Evolutionary conservation across 176 grass and related monocot species (phyloP), one percentile per base, ranked within the genome.

Genomic region (Zea luxurians): DNA sequence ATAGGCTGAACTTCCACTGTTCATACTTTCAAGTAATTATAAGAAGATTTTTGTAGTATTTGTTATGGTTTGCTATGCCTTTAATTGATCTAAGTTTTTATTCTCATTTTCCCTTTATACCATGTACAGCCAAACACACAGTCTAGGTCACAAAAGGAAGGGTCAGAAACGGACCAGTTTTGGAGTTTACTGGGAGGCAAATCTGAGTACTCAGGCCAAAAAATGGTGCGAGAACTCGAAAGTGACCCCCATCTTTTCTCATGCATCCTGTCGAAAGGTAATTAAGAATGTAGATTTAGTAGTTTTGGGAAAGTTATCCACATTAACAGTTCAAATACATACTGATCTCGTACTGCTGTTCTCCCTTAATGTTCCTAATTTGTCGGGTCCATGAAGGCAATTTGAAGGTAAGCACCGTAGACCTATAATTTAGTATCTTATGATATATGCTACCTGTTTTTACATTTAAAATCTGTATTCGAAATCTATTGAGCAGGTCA

Each of bases 151-250:
- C 93, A 93, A 70, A 97, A 89, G 78, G 93, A 97, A 85, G 93
- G 90, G 47, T 86, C 86, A 85, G 90, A 97, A 87, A 93, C 81
- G 34, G 90, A 97, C 43, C 90, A 91, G 17, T 97, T 97, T 83
- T 97, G 93, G 93, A 93, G 78, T 58, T 83, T 97, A 68, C 84
- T 97, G 57, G 93, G 90, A 49, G 88, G 90, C 60, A 97, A 91
- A 91, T 76, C 81, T 60, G 93, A 97, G 78, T 97, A 93, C 70
- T 77, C 88, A 4, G 89, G 90, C 83, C 88, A 97, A 70, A 97
- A 97, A 73, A 75, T 97, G 46, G 80, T 64, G 68, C 92, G 81
- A 76, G 90, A 89, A 84, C 86, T 74, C 70, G 93, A 97, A 97
- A 86, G 83, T 79, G 90, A 97, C 61, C 88, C 93, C 17, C 90